Percentiles rank a stretch among this genome's conserved stretches.
Conservation (phyloP, 257 asterid species). For the Primulina huaijiensis region DNA sequence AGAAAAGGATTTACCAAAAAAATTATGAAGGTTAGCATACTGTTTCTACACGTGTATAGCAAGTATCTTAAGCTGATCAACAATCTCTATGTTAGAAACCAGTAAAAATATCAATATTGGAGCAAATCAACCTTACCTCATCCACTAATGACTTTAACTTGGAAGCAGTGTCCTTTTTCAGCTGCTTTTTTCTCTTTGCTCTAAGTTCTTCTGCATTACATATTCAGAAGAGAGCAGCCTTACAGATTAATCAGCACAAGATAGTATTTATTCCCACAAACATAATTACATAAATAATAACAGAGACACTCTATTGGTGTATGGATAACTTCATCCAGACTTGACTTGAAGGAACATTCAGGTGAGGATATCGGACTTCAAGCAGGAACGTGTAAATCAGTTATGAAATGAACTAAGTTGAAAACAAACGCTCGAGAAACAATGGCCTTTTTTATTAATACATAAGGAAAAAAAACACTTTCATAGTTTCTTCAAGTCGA, state of each 20-base stretch:
- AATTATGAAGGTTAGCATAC: not conserved
- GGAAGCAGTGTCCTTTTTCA: slow-evolving; percentile 78
- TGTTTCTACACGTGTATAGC: not conserved
- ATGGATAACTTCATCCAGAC: not conserved
- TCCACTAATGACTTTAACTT: slow-evolving; percentile 83
- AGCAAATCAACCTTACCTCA: slow-evolving; percentile 45
- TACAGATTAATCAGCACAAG: not conserved
- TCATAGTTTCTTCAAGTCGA: no score
- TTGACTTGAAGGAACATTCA: not conserved
- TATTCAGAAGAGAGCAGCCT: slow-evolving; percentile 23
- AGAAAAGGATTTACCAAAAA: not conserved
- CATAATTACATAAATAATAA: no score
- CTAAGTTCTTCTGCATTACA: slow-evolving; percentile 81
- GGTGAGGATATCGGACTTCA: not conserved
- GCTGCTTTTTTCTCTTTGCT: slow-evolving; percentile 85
- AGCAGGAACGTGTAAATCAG: not conserved
- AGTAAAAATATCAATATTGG: not conserved
- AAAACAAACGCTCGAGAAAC: no score
- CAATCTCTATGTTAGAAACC: not conserved
- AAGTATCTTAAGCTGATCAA: not conserved
- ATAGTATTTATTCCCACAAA: not conserved
- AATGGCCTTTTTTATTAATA: no score
- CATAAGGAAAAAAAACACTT: no score
- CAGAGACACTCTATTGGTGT: no score
- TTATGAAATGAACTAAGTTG: not conserved